A percentile compares a stretch with the other conserved stretches of the same genome.
Evolutionary conservation across 2,329 filamentous ascomycete genomes (phyloP).

Genomic region (Aureobasidium namibiae): DNA sequence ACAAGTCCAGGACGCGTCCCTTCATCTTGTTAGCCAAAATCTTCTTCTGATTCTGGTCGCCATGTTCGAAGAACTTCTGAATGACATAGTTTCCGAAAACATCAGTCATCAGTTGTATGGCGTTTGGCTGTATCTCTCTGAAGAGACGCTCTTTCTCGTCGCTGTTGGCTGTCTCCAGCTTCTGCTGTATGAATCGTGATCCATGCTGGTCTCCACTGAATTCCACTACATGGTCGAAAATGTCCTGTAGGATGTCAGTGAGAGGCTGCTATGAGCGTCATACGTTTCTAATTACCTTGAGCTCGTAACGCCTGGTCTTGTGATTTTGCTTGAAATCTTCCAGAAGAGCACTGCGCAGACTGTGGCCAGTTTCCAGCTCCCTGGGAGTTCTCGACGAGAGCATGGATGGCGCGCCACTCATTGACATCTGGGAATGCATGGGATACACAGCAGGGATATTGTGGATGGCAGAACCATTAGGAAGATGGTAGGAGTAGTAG

Average conservation of each 20-base stretch:
- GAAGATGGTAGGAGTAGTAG: slow-evolving; percentile 28
- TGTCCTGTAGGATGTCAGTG: slow-evolving; percentile 46
- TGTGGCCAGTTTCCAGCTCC: slow-evolving; percentile 27
- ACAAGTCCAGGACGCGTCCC: slow-evolving; percentile 70
- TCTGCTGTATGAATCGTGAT: slow-evolving; percentile 90
- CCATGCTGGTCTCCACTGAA: slow-evolving; percentile 95
- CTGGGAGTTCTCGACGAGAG: slow-evolving; percentile 14
- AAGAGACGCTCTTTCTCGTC: slow-evolving; percentile 93
- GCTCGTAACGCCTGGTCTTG: slow-evolving; percentile 67
- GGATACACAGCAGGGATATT: slow-evolving; percentile 24
- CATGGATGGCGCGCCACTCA: slow-evolving; percentile 24
- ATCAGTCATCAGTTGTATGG: slow-evolving; percentile 85
- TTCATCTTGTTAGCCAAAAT: slow-evolving; percentile 79
- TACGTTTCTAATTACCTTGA: slow-evolving; percentile 52
- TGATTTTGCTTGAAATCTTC: slow-evolving; percentile 71
- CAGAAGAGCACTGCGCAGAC: slow-evolving; percentile 59
- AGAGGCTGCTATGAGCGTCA: no score
- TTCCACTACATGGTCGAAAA: slow-evolving; percentile 80
- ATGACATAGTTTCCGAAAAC: slow-evolving; percentile 98
- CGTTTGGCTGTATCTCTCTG: slow-evolving; percentile 74
- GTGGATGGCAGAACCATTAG: slow-evolving; percentile 29
- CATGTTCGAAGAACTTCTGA: slow-evolving; percentile 95
- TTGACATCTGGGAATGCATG: slow-evolving; percentile 20
- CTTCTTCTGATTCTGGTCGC: slow-evolving; percentile 88
- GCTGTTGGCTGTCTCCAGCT: slow-evolving; percentile 84